These are phyloP conservation scores for Chrysoporthe puriensis DNA, from an alignment of 2,329 filamentous ascomycete genomes.

Conservation along the genomic window DNA sequence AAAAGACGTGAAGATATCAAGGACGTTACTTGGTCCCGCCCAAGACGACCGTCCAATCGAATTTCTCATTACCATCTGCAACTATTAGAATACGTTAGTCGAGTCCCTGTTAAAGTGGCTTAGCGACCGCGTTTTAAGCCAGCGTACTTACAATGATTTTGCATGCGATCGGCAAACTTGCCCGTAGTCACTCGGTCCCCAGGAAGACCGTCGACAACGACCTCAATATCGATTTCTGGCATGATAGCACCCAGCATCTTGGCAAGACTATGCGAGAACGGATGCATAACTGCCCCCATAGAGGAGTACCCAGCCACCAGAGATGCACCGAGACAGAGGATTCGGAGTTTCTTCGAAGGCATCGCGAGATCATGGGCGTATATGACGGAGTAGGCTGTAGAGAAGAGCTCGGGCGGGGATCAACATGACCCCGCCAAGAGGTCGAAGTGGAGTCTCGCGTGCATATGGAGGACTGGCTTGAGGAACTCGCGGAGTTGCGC, in stretches of 20 bases:
- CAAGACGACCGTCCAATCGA: slow-evolving; percentile 66
- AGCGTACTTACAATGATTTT: slow-evolving; percentile 32
- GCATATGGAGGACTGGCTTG: not conserved
- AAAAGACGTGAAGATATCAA: not conserved
- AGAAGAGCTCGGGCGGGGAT: not conserved
- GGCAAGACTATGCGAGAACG: slow-evolving; percentile 19
- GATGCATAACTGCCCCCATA: slow-evolving; percentile 19
- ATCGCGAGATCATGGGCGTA: not conserved
- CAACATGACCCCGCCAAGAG: not conserved
- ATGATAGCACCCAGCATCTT: slow-evolving; percentile 19
- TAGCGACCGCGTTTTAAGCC: not conserved
- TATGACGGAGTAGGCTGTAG: not conserved
- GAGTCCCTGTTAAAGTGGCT: not conserved
- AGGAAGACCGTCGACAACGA: slow-evolving; percentile 33
- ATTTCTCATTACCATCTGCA: slow-evolving; percentile 34
- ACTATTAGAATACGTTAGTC: slow-evolving; percentile 3
- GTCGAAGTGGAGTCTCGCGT: not conserved
- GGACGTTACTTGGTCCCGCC: slow-evolving; percentile 60
- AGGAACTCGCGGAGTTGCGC: not conserved
- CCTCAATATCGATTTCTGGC: slow-evolving; percentile 21
- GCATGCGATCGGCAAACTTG: slow-evolving; percentile 34
- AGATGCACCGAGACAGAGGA: slow-evolving; percentile 23
- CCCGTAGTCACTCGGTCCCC: slow-evolving; percentile 34
- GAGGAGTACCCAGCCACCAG: slow-evolving; percentile 23
- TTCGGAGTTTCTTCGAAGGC: slow-evolving; percentile 19